phyloP scores from a whole-genome alignment of 495 filamentous ascomycete species.

The Aspergillus leporis region DNA sequence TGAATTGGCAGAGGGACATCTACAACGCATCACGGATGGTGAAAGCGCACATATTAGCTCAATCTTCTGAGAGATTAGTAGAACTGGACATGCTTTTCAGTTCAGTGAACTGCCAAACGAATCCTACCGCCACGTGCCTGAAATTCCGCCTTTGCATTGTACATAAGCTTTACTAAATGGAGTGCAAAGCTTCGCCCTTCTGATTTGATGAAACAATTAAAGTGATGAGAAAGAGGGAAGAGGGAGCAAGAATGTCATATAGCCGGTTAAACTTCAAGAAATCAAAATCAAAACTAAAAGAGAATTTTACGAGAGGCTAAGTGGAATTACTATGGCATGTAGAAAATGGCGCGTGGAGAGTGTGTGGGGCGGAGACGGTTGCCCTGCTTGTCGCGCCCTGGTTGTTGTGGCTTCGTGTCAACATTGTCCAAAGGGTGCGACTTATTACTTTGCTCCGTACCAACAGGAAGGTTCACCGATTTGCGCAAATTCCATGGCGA shows the following conservation, averaged over 20 bases:
- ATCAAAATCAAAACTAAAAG: not conserved
- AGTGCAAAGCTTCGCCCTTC: not conserved
- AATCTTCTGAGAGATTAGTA: conserved; percentile 34
- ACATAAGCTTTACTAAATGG: not conserved
- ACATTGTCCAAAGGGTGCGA: conserved; percentile 15
- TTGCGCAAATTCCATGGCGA: conserved; percentile 5
- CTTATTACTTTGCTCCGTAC: not conserved
- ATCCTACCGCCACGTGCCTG: not conserved
- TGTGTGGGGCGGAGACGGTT: conserved; percentile 17
- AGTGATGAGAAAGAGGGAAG: not conserved
- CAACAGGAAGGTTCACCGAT: not conserved
- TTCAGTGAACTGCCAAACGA: not conserved
- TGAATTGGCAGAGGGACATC: conserved; percentile 61
- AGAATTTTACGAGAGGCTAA: not conserved
- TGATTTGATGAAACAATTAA: not conserved
- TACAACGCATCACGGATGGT: conserved; percentile 57
- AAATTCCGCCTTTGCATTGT: not conserved
- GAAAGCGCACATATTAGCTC: conserved; percentile 47
- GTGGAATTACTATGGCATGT: not conserved
- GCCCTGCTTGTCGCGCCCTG: conserved; percentile 19
- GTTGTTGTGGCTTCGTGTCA: conserved; percentile 34
- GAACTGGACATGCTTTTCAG: not conserved
- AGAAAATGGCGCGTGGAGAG: conserved; percentile 11
- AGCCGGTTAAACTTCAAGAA: not conserved
- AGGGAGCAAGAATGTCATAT: not conserved